Base-by-base conservation (phyloP, 23 red algal genomes). In the Gracilaria caudata region DNA sequence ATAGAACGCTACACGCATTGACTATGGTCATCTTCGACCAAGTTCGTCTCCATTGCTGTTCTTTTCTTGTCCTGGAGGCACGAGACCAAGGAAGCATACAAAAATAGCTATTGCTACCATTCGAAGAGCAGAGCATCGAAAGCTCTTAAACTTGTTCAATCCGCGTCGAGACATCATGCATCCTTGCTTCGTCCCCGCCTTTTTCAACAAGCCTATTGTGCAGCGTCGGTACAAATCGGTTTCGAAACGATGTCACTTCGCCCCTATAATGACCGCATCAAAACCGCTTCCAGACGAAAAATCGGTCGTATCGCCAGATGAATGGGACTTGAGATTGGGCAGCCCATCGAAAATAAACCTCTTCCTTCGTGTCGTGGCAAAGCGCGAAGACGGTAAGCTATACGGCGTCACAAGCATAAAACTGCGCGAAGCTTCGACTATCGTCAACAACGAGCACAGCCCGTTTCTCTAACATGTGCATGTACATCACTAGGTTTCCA, bases 261-360 rank as follows among this genome's bases (percentile, higher is more conserved):
- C 33, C 0, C 45, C 45, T 7, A 0, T 34, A 10, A 84, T 84
- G 80, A 68, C 80, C 38, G 58, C 80, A 0, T 49, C 80, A n/a
- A 84, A 53, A 19, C 54, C 80, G 20, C 59, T 84, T 49, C 80
- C 80, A 29, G 80, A 84, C 36, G 37, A 53, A 39, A 60, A 60
- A 60, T 28, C 45, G 0, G 72, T 78, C 24, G 56, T 89, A 16
- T 64, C 39, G 11, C 85, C 79, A 13, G 65, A 68, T 16, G 79
- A 83, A 54, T 93, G 94, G 86, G 94, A 95, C 56, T 46, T 96
- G 16, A 36, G 64, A 7, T 74, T 94, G 47, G 83, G 77, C 23
- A 88, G 80, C 70, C 97, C 97, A 25, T 82, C 88, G 1, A 99
- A 99, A 55, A 92, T 99, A 71, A 99, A 99, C 80, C 75, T 99